These are phyloP conservation scores for Parathielavia appendiculata DNA, from an alignment of 495 filamentous ascomycete species.

Conservation along the genomic window DNA sequence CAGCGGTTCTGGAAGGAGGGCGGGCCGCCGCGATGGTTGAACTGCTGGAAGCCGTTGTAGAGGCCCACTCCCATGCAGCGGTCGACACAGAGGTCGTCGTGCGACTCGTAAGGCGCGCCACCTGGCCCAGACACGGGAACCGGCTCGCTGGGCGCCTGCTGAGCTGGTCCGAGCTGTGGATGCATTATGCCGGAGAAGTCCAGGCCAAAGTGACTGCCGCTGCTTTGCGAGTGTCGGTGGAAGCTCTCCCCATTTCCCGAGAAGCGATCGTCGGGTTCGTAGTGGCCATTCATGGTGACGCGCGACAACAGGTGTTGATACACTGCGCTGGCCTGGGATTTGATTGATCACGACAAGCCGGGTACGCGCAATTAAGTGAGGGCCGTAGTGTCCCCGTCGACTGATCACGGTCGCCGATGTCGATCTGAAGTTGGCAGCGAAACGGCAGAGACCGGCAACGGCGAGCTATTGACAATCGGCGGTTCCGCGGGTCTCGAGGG, in stretches of 20 bases:
- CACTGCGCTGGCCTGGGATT: not conserved
- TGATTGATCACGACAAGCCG: not conserved
- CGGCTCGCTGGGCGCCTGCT: constrained; percentile 4
- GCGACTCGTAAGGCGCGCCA: constrained; percentile 26
- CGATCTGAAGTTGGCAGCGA: not conserved
- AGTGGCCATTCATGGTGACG: constrained; percentile 25
- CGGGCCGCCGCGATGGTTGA: constrained; percentile 27
- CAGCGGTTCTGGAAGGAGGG: constrained; percentile 19
- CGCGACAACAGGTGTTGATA: not conserved
- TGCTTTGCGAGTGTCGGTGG: constrained; percentile 25
- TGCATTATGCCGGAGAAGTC: constrained; percentile 18
- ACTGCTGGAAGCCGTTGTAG: constrained; percentile 32
- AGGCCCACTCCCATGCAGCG: constrained; percentile 34
- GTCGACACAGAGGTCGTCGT: constrained; percentile 42
- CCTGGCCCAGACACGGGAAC: constrained; percentile 10
- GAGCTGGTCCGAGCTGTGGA: not conserved
- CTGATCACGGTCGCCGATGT: not conserved
- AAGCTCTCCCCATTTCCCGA: constrained; percentile 19
- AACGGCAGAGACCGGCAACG: not conserved
- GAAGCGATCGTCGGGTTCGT: constrained; percentile 19
- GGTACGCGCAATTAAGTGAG: constrained; percentile 1
- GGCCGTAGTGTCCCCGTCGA: not conserved
- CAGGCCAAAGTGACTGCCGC: constrained; percentile 10
- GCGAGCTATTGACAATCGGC: constrained; percentile 7
- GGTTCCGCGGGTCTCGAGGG: not conserved